Evolutionary conservation across 2,329 filamentous ascomycete species (phyloP), one percentile per base, ranked within the genome.

Genomic region (Hypoxylon sp.): DNA sequence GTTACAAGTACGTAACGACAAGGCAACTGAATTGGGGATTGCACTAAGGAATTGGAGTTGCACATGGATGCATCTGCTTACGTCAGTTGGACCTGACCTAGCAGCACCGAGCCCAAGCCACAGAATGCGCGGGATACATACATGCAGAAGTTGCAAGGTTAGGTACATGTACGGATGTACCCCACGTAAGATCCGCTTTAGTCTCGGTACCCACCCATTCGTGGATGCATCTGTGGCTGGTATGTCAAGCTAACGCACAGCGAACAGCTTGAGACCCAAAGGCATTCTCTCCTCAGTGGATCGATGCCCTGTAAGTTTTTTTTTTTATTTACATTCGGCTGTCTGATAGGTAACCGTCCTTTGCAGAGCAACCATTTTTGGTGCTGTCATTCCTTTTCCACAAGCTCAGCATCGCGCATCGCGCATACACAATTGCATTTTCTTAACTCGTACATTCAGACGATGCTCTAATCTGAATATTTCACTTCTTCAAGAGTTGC

Each of bases 401-500:
- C 27, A 44, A 70, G 57, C 51, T 44, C 51, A 50, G 57, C 51
- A 54, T 37, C 48, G 49, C 46, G 31, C 25, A 42, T 53, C 57
- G 46, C 17, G n/a, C 49, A 35, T 49, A 50, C 46, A 13, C 6
- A 14, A 37, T 54, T 22, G 8, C 61, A 42, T 57, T 11, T 53
- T 64, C 27, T 27, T 56, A 50, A 20, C 44, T 44, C 14, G 35
- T 14, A 22, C 30, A 49, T 25, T 31, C 48, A 42, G 17, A 72
- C 56, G 17, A 72, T 71, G 69, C 54, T 49, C 50, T 71, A 37
- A 66, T 69, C 55, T 62, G 35, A 60, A 71, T 64, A 77, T 73
- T 78, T 73, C 73, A 77, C 78, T 70, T 81, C 82, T 77, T 79
- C 85, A 84, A 84, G 82, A 78, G 77, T 80, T 79, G 80, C 79